Evolutionary conservation across 805 yeast genomes (phyloP).

Genomic region (Wickerhamiella shivajii): DNA sequence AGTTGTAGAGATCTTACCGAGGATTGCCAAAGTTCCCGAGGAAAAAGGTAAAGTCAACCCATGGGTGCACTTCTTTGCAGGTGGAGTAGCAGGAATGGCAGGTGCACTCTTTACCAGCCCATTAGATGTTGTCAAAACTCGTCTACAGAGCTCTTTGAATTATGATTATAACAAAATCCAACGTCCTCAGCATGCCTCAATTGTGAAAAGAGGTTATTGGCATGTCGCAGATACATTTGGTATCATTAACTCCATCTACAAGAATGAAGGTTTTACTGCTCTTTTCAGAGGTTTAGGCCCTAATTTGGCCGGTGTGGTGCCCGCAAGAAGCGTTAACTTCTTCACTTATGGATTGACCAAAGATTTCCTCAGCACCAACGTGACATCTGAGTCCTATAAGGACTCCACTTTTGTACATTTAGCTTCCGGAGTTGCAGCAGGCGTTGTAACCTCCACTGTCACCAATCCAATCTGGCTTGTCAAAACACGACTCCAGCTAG

Average conservation of each 20-base stretch:
- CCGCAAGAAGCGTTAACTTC: conserved; percentile 93
- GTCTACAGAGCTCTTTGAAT: conserved; percentile 82
- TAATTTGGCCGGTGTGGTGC: conserved; percentile 91
- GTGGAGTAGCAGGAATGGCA: conserved; percentile 83
- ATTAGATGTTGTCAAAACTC: conserved; percentile 87
- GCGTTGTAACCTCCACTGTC: conserved; percentile 85
- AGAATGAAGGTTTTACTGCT: conserved; percentile 69
- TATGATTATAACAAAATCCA: conserved; percentile 4
- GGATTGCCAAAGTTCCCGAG: neutral
- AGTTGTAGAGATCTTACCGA: neutral
- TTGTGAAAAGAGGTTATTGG: conserved; percentile 35
- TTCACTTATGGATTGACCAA: conserved; percentile 94
- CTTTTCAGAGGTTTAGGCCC: conserved; percentile 94
- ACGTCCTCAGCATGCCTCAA: conserved; percentile 14
- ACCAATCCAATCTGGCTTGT: conserved; percentile 97
- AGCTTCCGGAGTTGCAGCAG: conserved; percentile 78
- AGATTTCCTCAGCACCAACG: conserved; percentile 47
- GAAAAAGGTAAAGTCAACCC: conserved; percentile 26
- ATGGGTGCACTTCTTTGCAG: conserved; percentile 34
- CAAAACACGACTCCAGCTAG: conserved; percentile 87
- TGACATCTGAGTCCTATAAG: conserved; percentile 56
- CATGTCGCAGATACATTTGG: conserved; percentile 75
- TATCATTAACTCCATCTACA: conserved; percentile 55
- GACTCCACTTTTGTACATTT: conserved; percentile 68
- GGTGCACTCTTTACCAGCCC: conserved; percentile 94